A percentile compares a stretch with the other conserved stretches of the same genome.
phyloP scores from a whole-genome alignment of 306 rosid species.

The Vicia faba region DNA sequence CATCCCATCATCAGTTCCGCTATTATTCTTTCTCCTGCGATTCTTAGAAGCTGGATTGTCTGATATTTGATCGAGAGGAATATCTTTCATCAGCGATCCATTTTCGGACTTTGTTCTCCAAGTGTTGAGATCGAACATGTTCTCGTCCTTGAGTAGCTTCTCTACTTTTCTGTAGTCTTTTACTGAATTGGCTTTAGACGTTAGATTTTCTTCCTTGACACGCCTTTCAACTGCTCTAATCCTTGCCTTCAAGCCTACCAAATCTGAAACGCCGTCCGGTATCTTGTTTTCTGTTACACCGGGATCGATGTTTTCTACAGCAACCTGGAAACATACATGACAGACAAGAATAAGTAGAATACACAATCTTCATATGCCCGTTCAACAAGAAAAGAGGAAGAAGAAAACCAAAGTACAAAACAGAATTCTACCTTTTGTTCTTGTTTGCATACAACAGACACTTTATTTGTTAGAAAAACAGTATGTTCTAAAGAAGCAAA shows the following conservation, averaged over 20 bases:
- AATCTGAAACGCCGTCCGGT: slow-evolving; percentile 60
- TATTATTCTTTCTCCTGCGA: slow-evolving; percentile 55
- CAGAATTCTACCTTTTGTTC: slow-evolving; percentile 53
- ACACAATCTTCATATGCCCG: slow-evolving; percentile 2
- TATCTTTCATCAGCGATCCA: slow-evolving; percentile 80
- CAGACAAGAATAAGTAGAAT: slow-evolving; percentile 38
- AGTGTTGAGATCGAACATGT: slow-evolving; percentile 28
- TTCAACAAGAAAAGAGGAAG: slow-evolving; percentile 17
- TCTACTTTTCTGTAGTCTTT: slow-evolving; percentile 41
- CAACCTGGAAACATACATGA: slow-evolving; percentile 53
- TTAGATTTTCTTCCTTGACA: slow-evolving; percentile 40
- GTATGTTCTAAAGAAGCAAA: slow-evolving; percentile 72
- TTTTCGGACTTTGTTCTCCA: slow-evolving; percentile 54
- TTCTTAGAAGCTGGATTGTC: slow-evolving; percentile 54
- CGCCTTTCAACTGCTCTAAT: slow-evolving; percentile 63
- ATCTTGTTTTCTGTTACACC: slow-evolving; percentile 39
- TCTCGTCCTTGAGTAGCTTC: slow-evolving; percentile 39
- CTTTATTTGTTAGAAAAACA: slow-evolving; percentile 46
- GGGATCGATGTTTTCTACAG: slow-evolving; percentile 44
- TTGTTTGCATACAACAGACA: slow-evolving; percentile 30
- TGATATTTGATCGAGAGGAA: slow-evolving; percentile 83
- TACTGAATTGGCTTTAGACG: slow-evolving; percentile 33
- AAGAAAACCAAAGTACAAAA: slow-evolving; percentile 11
- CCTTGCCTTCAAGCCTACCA: slow-evolving; percentile 63
- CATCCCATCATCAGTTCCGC: slow-evolving; percentile 77